Base-by-base conservation (phyloP, 345 rosid genomes). In the Populus tremula region DNA sequence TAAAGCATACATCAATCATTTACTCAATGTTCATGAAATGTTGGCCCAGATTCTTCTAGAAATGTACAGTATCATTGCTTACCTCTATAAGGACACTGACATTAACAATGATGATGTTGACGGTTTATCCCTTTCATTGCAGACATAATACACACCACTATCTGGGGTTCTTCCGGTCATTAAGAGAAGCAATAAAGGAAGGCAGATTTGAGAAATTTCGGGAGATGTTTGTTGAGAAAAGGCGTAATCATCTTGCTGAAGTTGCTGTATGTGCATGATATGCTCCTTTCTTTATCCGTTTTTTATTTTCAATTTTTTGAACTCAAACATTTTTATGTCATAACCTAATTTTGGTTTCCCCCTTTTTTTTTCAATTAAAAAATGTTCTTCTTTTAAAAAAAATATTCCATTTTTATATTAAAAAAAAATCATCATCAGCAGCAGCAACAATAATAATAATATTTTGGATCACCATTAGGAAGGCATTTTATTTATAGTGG, bases 131-230 rank as follows among this genome's bases (percentile, higher is more conserved):
- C 65, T 79, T 65, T 63, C 59, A 33, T 67, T 80, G 89, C 91
- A 92, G 96, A 72, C 96, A 92, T 81, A 90, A 90, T 76, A 92
- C 96, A 62, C 91, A 92, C 72, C 92, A 92, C 53, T 90, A 82
- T 82, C 83, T 92, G 66, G 88, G 87, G 25, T 90, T 92, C 81
- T 92, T 92, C 82, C 79, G 9, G 13, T 75, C 79, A 64, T 87
- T 92, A 70, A 85, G 92, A 82, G 84, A 87, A 67, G 88, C 92
- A 25, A 90, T 89, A 61, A 88, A 84, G 79, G 90, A 81, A 54
- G 92, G 88, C 27, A 77, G 65, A 45, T 92, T 92, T 10, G 90
- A 84, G 69, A 79, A 78, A 56, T 92, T 90, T 65, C 86, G 77
- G 4, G 75, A 76, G 77, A 75, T 67, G 56, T 90, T 90, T 78